phyloP scores from a whole-genome alignment of 2,329 filamentous ascomycete genomes.

The Neonectria punicea region DNA sequence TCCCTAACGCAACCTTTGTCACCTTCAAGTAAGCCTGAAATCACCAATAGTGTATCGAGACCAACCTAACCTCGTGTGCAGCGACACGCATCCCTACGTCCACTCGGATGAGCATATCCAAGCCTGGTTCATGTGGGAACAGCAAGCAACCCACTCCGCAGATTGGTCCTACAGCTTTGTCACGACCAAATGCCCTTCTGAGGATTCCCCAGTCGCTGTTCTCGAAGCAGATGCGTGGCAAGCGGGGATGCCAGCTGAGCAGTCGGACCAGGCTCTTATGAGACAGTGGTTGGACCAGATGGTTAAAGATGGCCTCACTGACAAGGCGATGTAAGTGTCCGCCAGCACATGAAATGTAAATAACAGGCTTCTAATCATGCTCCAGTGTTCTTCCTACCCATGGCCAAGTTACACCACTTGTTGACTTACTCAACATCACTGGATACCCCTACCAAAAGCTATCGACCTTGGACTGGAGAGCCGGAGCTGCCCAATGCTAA shows the following conservation, averaged over 20 bases:
- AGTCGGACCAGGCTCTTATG: constrained; percentile 15
- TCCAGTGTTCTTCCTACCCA: constrained; percentile 19
- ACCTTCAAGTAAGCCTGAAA: constrained; percentile 24
- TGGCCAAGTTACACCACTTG: constrained; percentile 8
- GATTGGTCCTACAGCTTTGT: constrained; percentile 18
- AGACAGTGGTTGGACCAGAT: constrained; percentile 21
- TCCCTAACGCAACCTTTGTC: constrained; percentile 8
- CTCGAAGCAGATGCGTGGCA: constrained; percentile 23
- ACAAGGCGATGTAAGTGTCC: constrained; percentile 8
- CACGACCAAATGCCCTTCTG: constrained; percentile 7
- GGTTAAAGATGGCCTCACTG: constrained; percentile 1
- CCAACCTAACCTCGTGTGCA: not conserved
- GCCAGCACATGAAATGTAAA: accelerated
- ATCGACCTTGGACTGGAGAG: constrained; percentile 7
- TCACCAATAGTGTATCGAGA: accelerated
- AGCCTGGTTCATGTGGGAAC: constrained; percentile 21
- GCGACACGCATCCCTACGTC: constrained; percentile 26
- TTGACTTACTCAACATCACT: constrained; percentile 18
- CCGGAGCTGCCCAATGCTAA: constrained; percentile 10
- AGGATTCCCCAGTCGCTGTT: constrained; percentile 6
- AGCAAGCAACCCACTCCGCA: constrained; percentile 14
- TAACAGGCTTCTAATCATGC: not conserved
- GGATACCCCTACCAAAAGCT: constrained; percentile 13
- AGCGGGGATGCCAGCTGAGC: constrained; percentile 6
- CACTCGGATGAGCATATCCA: constrained; percentile 15